Conservation (phyloP, 768 basidiomycete species). For the Boletus speciosus region DNA sequence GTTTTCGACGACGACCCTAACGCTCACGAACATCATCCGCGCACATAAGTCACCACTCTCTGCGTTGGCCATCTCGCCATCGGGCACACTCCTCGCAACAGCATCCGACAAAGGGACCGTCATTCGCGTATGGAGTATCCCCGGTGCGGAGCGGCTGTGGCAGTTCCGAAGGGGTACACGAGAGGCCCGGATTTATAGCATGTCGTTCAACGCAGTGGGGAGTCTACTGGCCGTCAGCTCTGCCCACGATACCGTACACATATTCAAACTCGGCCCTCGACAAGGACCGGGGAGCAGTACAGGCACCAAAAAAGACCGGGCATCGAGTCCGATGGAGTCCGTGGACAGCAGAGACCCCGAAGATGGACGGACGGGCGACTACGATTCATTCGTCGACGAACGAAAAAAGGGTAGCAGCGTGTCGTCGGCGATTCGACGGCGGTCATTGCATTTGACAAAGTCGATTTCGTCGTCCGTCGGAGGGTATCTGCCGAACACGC, state of each 20-base stretch:
- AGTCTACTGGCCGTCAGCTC: slow-evolving; percentile 86
- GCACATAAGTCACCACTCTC: slow-evolving; percentile 96
- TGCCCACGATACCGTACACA: slow-evolving; percentile 94
- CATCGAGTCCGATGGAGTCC: slow-evolving; percentile 62
- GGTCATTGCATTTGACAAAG: slow-evolving; percentile 73
- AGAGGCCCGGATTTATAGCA: slow-evolving; percentile 79
- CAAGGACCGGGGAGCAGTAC: slow-evolving; percentile 20
- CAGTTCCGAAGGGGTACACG: slow-evolving; percentile 92
- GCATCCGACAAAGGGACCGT: slow-evolving; percentile 95
- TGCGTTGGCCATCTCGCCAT: slow-evolving; percentile 77
- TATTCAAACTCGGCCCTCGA: slow-evolving; percentile 77
- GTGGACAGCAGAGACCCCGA: slow-evolving; percentile 61
- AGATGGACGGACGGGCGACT: slow-evolving; percentile 62
- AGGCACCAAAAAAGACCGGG: slow-evolving; percentile 27
- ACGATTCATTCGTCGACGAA: slow-evolving; percentile 79
- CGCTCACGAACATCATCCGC: slow-evolving; percentile 92
- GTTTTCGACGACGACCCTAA: slow-evolving; percentile 89
- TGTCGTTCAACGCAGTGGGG: slow-evolving; percentile 80
- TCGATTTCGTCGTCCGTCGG: slow-evolving; percentile 75
- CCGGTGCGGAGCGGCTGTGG: slow-evolving; percentile 89
- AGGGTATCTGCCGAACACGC: slow-evolving; percentile 79
- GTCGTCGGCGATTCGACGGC: slow-evolving; percentile 62
- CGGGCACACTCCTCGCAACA: slow-evolving; percentile 89
- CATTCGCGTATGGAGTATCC: slow-evolving; percentile 90
- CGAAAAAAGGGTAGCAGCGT: slow-evolving; percentile 59